A percentile compares a stretch with the other conserved stretches of the same genome.
These are phyloP conservation scores for Penicillium longicatenatum DNA, from an alignment of 495 filamentous ascomycete species.

Conservation along the genomic window DNA sequence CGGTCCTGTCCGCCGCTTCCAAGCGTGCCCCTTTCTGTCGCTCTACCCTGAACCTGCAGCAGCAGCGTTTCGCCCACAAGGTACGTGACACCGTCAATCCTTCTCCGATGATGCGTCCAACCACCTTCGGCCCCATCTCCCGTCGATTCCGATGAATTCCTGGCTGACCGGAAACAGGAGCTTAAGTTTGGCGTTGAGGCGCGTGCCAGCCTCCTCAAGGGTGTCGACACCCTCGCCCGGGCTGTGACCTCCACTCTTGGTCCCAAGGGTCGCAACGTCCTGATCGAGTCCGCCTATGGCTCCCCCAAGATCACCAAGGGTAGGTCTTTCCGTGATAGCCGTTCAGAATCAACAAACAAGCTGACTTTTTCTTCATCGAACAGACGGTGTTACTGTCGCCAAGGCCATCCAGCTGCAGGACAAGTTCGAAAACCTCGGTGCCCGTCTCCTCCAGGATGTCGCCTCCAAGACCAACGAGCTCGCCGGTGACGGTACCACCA, in stretches of 20 bases:
- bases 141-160: conserved; percentile 22
- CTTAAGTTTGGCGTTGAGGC: conserved; percentile 98
- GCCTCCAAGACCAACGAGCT: conserved; percentile 99
- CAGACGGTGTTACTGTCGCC: conserved; percentile 94
- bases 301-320: conserved; percentile 99
- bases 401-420: conserved; percentile 92
- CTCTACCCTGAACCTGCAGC: conserved; percentile 66
- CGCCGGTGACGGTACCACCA: conserved; percentile 97
- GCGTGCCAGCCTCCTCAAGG: conserved; percentile 82
- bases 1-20: conserved; percentile 69
- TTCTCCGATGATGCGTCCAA: conserved; percentile 10
- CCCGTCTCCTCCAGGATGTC: conserved; percentile 93
- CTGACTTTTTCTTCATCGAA: conserved; percentile 4
- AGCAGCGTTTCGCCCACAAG: conserved; percentile 94
- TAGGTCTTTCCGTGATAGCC: conserved; percentile 42
- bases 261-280: conserved; percentile 95
- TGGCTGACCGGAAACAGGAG: conserved; percentile 62
- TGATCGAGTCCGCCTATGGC: conserved; percentile 97
- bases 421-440: conserved; percentile 99
- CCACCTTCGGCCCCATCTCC: conserved; percentile 13
- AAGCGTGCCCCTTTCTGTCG: conserved; percentile 51
- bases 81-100: conserved; percentile 47
- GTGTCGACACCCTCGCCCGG: conserved; percentile 95
- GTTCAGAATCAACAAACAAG: not conserved
- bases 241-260: conserved; percentile 96